Evolutionary conservation across 768 basidiomycete species (phyloP).

Genomic region (Termitomyces sp.): DNA sequence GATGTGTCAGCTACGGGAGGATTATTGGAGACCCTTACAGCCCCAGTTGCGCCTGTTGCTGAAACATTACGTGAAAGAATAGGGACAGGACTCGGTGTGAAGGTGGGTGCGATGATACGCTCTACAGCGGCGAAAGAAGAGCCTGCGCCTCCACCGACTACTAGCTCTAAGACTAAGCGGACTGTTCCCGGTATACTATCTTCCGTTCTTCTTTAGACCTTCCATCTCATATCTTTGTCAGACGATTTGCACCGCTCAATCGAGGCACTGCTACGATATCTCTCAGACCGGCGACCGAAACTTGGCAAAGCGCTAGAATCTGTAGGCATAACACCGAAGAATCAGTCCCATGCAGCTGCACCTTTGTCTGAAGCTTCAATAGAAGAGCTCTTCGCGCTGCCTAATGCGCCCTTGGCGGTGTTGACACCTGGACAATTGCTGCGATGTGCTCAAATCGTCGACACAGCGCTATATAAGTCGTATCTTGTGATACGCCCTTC

Average conservation of each 20-base stretch:
- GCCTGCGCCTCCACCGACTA: constrained; percentile 54
- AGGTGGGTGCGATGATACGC: constrained; percentile 47
- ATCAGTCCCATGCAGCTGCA: constrained; percentile 61
- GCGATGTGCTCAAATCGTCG: constrained; percentile 87
- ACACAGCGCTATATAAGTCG: constrained; percentile 92
- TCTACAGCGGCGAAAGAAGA: constrained; percentile 47
- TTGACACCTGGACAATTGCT: constrained; percentile 82
- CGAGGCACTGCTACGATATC: constrained; percentile 84
- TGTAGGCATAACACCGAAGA: constrained; percentile 60
- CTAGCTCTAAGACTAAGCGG: constrained; percentile 26
- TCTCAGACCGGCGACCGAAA: constrained; percentile 87
- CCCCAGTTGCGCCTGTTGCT: constrained; percentile 25
- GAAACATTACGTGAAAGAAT: constrained; percentile 44
- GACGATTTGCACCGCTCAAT: constrained; percentile 66
- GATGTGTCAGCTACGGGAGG: constrained; percentile 23
- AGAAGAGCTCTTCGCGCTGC: constrained; percentile 72
- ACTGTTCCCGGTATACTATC: constrained; percentile 22
- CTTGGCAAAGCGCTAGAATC: constrained; percentile 69
- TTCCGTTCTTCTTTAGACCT: constrained; percentile 1
- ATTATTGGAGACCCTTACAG: constrained; percentile 24
- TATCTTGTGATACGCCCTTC: constrained; percentile 79
- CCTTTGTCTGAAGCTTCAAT: constrained; percentile 68
- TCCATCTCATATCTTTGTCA: constrained; percentile 14
- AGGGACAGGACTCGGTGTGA: constrained; percentile 32
- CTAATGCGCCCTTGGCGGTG: constrained; percentile 63